A percentile compares a stretch with the other conserved stretches of the same genome.
Evolutionary conservation across 352 stramenopile species (phyloP).

Genomic region (Pythium grandisporangium): DNA sequence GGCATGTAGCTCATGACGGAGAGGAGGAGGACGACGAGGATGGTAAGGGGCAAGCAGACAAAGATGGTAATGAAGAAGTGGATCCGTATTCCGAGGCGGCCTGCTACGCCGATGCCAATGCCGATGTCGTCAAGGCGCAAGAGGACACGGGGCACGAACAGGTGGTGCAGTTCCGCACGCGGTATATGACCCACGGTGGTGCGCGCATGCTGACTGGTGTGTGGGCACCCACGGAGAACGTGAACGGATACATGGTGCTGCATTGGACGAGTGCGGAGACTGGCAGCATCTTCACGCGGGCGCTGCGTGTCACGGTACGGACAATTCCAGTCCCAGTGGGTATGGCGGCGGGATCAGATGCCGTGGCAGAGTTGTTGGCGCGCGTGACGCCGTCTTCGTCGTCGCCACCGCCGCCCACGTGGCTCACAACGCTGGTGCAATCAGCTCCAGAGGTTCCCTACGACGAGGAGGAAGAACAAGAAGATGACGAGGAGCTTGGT

Average conservation of each 20-base stretch:
- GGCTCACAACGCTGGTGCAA: background rate
- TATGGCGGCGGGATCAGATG: conserved; percentile 8
- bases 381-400: conserved; percentile 6
- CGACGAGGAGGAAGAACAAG: background rate
- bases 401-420: conserved; percentile 2
- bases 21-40: background rate
- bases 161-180: conserved; percentile 17
- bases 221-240: conserved; percentile 5
- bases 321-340: conserved; percentile 9
- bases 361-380: conserved; percentile 10
- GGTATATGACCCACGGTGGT: conserved; percentile 10
- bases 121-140: background rate
- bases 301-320: conserved; percentile 20
- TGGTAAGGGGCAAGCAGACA: background rate
- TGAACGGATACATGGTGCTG: conserved; percentile 14
- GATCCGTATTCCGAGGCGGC: conserved; percentile 10
- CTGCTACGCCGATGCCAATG: background rate
- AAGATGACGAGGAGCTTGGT: background rate
- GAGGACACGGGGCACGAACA: background rate
- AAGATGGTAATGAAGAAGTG: conserved; percentile 1
- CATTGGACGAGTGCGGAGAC: conserved; percentile 36
- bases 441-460: background rate
- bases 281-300: conserved; percentile 33
- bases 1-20: background rate
- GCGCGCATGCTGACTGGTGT: conserved; percentile 17